Percentiles rank a stretch among this genome's conserved stretches.
Evolutionary conservation across 371 early-diverging fungal species (phyloP).

Genomic region (Mucor saturninus): DNA sequence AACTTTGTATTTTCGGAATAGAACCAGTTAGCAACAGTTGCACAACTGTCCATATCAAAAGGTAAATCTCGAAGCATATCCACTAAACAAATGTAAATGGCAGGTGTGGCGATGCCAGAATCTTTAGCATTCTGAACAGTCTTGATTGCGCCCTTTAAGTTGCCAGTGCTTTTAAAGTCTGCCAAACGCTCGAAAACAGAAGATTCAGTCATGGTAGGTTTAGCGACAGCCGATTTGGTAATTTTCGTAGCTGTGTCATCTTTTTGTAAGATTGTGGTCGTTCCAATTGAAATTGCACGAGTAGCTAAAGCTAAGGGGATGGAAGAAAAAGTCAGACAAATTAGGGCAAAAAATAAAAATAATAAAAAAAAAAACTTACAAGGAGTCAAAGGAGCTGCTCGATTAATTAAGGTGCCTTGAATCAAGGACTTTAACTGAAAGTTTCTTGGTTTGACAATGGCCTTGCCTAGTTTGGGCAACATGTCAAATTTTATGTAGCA

Average conservation of each 20-base stretch:
- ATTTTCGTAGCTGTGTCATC: not conserved
- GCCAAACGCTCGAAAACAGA: conserved; percentile 13
- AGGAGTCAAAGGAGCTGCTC: conserved; percentile 2
- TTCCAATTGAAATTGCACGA: conserved; percentile 2
- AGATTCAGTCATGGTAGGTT: not conserved
- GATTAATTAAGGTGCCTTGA: conserved; percentile 1
- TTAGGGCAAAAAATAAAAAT: not conserved
- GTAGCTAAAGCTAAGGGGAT: not conserved
- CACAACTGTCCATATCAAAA: conserved; percentile 24
- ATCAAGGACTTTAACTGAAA: conserved; percentile 1
- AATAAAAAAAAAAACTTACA: conserved; percentile 11
- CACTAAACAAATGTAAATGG: conserved; percentile 16
- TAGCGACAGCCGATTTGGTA: not conserved
- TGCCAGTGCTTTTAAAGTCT: conserved; percentile 18
- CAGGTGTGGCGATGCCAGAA: conserved; percentile 15
- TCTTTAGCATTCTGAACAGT: conserved; percentile 16
- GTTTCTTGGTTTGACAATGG: conserved; percentile 4
- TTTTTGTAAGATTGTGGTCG: not conserved
- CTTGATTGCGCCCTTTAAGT: conserved; percentile 20
- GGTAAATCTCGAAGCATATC: conserved; percentile 20
- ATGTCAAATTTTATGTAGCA: conserved; percentile 1
- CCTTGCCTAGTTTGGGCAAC: conserved; percentile 17
- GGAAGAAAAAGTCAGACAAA: not conserved
- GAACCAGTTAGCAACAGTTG: conserved; percentile 38
- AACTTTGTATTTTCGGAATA: conserved; percentile 19